phyloP scores from a whole-genome alignment of 2,329 filamentous ascomycete genomes.

The Huntiella bhutanensis region DNA sequence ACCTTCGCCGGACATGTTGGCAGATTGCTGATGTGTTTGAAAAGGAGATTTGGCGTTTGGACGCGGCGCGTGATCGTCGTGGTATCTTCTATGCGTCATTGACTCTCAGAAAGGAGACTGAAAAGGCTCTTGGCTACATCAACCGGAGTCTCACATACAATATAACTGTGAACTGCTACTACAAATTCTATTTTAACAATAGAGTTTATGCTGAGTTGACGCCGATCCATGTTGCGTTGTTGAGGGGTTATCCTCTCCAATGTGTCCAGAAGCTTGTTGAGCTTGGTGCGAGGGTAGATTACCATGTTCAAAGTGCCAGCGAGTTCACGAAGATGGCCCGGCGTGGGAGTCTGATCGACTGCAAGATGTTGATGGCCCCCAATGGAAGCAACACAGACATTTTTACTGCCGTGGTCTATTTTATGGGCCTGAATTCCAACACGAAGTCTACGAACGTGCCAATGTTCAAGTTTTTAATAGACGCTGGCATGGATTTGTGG shows the following conservation, averaged over 20 bases:
- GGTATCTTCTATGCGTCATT: constrained; percentile 4
- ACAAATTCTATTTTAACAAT: constrained; percentile 1
- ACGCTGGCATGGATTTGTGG: constrained; percentile 4
- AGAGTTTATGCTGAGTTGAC: not conserved
- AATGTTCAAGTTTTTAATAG: constrained; percentile 1
- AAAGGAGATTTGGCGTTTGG: constrained; percentile 1
- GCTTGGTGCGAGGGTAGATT: not conserved
- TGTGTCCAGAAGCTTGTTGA: constrained; percentile 5
- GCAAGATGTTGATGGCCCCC: not conserved
- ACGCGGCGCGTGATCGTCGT: not conserved
- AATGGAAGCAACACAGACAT: not conserved
- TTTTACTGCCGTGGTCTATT: constrained; percentile 2
- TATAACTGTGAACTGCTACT: constrained; percentile 4
- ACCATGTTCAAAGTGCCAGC: not conserved
- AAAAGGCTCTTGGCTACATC: not conserved
- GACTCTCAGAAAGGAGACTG: not conserved
- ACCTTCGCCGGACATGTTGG: not conserved
- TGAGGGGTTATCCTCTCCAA: not conserved
- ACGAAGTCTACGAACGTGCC: not conserved
- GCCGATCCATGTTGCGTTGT: constrained; percentile 7
- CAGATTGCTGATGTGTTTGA: constrained; percentile 2
- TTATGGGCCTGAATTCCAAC: not conserved
- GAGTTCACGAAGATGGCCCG: constrained; percentile 1
- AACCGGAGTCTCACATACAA: constrained; percentile 1
- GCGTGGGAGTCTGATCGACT: not conserved